phyloP scores from a whole-genome alignment of 2,329 filamentous ascomycete species.

The Stachybotrys chlorohalonatus region DNA sequence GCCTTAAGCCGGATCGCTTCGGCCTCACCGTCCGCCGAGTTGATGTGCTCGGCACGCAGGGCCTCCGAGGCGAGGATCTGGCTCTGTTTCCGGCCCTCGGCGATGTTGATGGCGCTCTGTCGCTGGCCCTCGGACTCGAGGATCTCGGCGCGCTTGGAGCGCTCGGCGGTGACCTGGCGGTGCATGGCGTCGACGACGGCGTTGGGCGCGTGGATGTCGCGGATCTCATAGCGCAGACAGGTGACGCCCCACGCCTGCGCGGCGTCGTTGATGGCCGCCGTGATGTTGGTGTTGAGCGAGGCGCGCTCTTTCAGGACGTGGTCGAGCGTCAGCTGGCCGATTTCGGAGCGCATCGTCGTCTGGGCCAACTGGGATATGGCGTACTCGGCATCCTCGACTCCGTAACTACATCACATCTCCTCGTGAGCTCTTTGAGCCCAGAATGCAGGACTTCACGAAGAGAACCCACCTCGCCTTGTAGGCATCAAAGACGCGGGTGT shows the following conservation, averaged over 20 bases:
- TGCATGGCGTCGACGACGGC: slow-evolving; percentile 97
- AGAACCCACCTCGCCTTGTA: slow-evolving; percentile 80
- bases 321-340: slow-evolving; percentile 90
- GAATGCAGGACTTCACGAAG: background rate
- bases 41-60: slow-evolving; percentile 82
- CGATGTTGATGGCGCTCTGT: slow-evolving; percentile 97
- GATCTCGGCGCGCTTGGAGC: slow-evolving; percentile 95
- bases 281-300: slow-evolving; percentile 95
- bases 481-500: slow-evolving; percentile 92
- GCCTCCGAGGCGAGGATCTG: slow-evolving; percentile 96
- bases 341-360: slow-evolving; percentile 98
- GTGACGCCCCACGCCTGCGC: slow-evolving; percentile 95
- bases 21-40: slow-evolving; percentile 83
- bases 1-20: slow-evolving; percentile 87
- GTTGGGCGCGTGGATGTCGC: slow-evolving; percentile 92
- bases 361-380: slow-evolving; percentile 96
- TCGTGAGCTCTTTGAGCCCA: background rate
- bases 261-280: slow-evolving; percentile 96
- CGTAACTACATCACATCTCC: slow-evolving; percentile 55
- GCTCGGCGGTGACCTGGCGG: slow-evolving; percentile 92
- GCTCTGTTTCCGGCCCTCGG: slow-evolving; percentile 92
- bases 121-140: slow-evolving; percentile 94
- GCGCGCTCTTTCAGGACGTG: slow-evolving; percentile 97
- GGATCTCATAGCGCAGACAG: slow-evolving; percentile 93
- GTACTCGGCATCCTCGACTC: slow-evolving; percentile 97